A percentile compares a stretch with the other conserved stretches of the same genome.
Evolutionary conservation across 2,329 filamentous ascomycete genomes (phyloP).

Genomic region (Talaromyces pinophilus): DNA sequence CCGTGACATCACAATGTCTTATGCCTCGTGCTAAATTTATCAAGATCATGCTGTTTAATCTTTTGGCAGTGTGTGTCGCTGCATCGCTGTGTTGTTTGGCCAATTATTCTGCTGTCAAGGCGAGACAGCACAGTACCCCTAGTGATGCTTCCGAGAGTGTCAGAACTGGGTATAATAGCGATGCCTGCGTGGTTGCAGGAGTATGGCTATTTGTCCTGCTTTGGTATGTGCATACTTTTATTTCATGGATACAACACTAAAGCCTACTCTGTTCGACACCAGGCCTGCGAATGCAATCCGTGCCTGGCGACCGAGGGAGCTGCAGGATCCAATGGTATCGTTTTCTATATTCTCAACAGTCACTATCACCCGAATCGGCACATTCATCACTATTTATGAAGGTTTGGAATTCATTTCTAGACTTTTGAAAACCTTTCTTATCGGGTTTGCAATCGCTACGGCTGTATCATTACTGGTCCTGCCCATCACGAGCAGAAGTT

Average conservation of each 20-base stretch:
- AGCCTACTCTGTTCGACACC: background rate
- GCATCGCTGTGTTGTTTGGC: background rate
- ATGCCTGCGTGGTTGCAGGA: background rate
- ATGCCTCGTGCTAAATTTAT: constrained; percentile 56
- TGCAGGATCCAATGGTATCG: constrained; percentile 60
- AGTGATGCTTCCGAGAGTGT: background rate
- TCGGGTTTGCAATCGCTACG: constrained; percentile 64
- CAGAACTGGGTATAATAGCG: background rate
- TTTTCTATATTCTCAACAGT: constrained; percentile 69
- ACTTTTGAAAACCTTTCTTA: constrained; percentile 63
- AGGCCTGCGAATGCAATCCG: constrained; percentile 8
- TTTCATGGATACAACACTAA: background rate
- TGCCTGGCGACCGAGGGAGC: constrained; percentile 4
- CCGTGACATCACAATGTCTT: constrained; percentile 63
- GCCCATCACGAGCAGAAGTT: constrained; percentile 64
- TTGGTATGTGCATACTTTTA: background rate
- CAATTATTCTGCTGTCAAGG: background rate
- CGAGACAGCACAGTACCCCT: background rate
- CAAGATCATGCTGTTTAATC: constrained; percentile 9
- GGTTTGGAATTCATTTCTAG: constrained; percentile 56
- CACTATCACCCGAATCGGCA: constrained; percentile 61
- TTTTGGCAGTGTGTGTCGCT: constrained; percentile 1
- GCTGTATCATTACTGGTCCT: constrained; percentile 66
- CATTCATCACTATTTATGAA: constrained; percentile 57
- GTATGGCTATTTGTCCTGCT: background rate